Base-by-base conservation (phyloP, 2,329 filamentous ascomycete species). In the Hymenoscyphus repandus region DNA sequence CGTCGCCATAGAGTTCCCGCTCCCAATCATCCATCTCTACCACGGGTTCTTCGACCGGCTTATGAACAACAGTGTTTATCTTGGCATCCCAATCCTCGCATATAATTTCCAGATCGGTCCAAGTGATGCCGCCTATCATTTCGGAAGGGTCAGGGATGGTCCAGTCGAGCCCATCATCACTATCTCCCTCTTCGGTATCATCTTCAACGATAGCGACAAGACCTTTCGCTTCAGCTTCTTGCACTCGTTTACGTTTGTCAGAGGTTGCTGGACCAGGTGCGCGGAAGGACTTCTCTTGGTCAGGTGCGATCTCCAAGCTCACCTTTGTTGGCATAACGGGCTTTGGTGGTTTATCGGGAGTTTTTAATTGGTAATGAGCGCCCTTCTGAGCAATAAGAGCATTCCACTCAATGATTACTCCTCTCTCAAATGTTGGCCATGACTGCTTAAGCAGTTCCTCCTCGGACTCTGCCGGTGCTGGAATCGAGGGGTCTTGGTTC, bases 251-350 rank as follows among this genome's bases (percentile, higher is more conserved):
- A 42, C 81, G 78, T 40, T 82, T 78, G 41, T 64, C 62, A 6
- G 68, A 63, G 3, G 74, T 72, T 1, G 78, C 75, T 22, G 82
- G 77, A 0, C 83, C 83, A 0, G 82, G 77, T n/a, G 92, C 80
- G 50, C 84, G 83, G 66, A 97, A 99, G 22, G 79, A 76, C 60
- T 90, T 90, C 67, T 95, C 89, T 58, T 95, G 88, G 61, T 97
- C 93, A 42, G 81, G 78, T 2, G 88, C 86, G 32, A 97, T 74
- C 54, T 99, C 93, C 12, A 99, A 76, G 54, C 83, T 90, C 50
- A 96, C 77, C 69, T 99, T 99, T 17, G 86, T 91, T 0, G 90
- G 90, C 5, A 90, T 79, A 3, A 97, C 76, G 13, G 88, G 77
- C 68, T 91, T 93, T 0, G 90, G 88, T 37, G 83, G 84, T 68